These are phyloP conservation scores for Mariannaea sp. DNA, from an alignment of 2,329 filamentous ascomycete species.

Conservation along the genomic window DNA sequence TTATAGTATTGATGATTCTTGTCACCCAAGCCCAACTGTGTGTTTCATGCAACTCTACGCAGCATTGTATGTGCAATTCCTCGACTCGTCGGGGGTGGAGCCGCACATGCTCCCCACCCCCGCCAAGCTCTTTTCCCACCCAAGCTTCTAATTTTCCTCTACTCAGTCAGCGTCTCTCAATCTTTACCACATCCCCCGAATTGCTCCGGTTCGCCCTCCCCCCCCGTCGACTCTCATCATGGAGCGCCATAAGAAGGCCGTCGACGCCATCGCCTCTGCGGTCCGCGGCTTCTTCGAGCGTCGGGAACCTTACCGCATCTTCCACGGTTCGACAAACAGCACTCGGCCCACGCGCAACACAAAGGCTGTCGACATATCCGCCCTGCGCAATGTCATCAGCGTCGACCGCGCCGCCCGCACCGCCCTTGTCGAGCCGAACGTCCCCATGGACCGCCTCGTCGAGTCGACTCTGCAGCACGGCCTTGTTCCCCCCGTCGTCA, in stretches of 20 bases:
- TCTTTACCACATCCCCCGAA: background rate
- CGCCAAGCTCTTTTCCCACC: background rate
- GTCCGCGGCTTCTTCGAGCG: slow-evolving; percentile 52
- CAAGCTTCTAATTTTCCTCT: background rate
- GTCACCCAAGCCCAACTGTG: no score
- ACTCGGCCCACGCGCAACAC: slow-evolving; percentile 58
- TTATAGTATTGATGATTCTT: no score
- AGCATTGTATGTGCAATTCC: no score
- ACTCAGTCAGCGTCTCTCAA: background rate
- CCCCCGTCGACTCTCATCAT: slow-evolving; percentile 34
- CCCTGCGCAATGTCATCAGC: slow-evolving; percentile 23
- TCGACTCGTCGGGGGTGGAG: background rate
- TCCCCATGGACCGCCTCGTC: slow-evolving; percentile 69
- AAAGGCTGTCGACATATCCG: slow-evolving; percentile 29
- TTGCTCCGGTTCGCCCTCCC: background rate
- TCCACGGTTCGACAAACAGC: slow-evolving; percentile 74
- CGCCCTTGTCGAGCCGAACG: slow-evolving; percentile 67
- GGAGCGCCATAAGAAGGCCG: slow-evolving; percentile 53
- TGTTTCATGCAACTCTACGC: no score
- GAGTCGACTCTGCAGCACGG: slow-evolving; percentile 59
- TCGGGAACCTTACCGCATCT: slow-evolving; percentile 67
- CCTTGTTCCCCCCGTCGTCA: slow-evolving; percentile 67
- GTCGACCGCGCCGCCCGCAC: slow-evolving; percentile 18
- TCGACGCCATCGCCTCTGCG: slow-evolving; percentile 49
- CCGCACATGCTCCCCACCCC: background rate